Evolutionary conservation across 495 filamentous ascomycete species (phyloP).

Genomic region (Aspergillus haitiensis): DNA sequence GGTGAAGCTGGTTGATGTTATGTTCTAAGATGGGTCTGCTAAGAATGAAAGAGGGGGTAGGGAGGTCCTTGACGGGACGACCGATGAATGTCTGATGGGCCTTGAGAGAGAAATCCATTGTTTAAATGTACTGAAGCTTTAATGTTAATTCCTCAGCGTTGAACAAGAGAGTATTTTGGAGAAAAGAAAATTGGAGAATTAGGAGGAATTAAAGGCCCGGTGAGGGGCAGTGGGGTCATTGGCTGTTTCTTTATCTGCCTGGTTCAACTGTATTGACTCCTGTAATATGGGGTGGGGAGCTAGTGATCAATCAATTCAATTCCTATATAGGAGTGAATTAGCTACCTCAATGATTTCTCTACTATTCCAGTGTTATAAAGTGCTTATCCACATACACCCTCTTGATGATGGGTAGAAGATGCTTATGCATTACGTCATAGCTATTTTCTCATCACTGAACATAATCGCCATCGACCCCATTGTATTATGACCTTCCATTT

Average conservation of each 20-base stretch:
- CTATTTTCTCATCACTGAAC: too few relatives aligned
- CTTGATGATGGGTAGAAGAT: too few relatives aligned
- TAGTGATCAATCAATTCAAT: too few relatives aligned
- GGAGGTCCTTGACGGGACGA: conserved; percentile 28
- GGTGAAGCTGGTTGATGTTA: conserved; percentile 30
- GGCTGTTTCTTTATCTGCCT: conserved; percentile 10
- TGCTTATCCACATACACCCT: too few relatives aligned
- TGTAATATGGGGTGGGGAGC: too few relatives aligned
- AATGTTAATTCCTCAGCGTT: not conserved
- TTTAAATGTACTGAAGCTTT: too few relatives aligned
- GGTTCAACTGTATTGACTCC: not conserved
- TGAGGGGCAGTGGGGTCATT: conserved; percentile 9
- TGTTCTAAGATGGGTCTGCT: conserved; percentile 34
- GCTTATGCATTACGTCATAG: too few relatives aligned
- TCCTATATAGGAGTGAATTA: too few relatives aligned
- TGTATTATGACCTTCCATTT: too few relatives aligned
- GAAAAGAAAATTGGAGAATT: not conserved
- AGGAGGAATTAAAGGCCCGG: not conserved
- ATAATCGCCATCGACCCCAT: too few relatives aligned
- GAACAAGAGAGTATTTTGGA: conserved; percentile 1
- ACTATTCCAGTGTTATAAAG: too few relatives aligned
- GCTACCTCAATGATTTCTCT: too few relatives aligned
- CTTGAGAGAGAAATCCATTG: conserved; percentile 33
- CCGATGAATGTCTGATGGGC: conserved; percentile 33
- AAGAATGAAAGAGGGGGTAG: conserved; percentile 34